Percentiles rank a stretch among this genome's conserved stretches.
These are phyloP conservation scores for Crithidia sp. DNA, from an alignment of 208 protist genomes.

Conservation along the genomic window DNA sequence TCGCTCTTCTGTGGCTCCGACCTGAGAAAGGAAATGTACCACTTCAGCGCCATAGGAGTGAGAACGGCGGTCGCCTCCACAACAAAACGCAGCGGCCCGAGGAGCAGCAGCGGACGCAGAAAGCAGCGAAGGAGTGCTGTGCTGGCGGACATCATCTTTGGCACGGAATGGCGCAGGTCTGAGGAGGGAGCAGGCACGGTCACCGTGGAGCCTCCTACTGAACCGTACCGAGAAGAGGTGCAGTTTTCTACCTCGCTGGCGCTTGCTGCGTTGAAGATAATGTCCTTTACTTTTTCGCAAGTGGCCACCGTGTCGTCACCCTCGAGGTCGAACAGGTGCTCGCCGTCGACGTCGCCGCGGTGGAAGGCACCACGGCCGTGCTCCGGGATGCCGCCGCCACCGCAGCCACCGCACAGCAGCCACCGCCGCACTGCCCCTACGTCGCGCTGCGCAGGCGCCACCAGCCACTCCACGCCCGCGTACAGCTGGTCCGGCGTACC, in stretches of 20 bases:
- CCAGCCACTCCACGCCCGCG: conserved; percentile 62
- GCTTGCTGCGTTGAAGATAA: conserved; percentile 12
- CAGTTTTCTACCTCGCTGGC: background rate
- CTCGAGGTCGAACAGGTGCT: conserved; percentile 58
- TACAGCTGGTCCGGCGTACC: conserved; percentile 38
- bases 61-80: conserved; percentile 53
- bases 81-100: conserved; percentile 48
- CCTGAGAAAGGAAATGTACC: conserved; percentile 42
- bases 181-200: too few species aligned
- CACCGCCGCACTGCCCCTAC: conserved; percentile 1
- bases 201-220: conserved; percentile 9
- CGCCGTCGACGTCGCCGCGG: conserved; percentile 58
- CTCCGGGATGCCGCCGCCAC: background rate
- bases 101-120: conserved; percentile 35
- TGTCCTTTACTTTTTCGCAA: conserved; percentile 47
- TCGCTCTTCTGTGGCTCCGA: background rate
- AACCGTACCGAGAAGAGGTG: conserved; percentile 21
- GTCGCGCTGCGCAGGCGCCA: conserved; percentile 28
- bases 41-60: conserved; percentile 57
- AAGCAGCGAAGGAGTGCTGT: conserved; percentile 49
- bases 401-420: background rate
- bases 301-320: conserved; percentile 41
- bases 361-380: conserved; percentile 31
- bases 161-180: background rate
- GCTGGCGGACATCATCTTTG: conserved; percentile 40